These are phyloP conservation scores for Beauveria caledonica DNA, from an alignment of 2,329 filamentous ascomycete species.

Conservation along the genomic window DNA sequence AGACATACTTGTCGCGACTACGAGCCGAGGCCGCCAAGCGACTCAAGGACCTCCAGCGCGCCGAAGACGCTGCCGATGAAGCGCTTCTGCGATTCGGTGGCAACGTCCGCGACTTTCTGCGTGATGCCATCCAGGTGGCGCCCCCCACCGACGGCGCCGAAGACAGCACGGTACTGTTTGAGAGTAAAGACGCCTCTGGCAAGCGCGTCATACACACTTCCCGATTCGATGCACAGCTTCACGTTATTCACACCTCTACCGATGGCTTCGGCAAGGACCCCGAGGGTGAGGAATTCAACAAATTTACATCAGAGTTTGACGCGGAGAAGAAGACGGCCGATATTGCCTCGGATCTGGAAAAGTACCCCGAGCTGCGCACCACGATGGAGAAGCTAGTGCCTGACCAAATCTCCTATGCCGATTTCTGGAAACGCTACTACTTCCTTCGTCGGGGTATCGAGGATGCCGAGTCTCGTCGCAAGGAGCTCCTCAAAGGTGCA, in stretches of 20 bases:
- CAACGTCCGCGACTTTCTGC: conserved; percentile 81
- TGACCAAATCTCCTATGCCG: conserved; percentile 75
- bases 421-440: conserved; percentile 95
- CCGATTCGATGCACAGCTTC: conserved; percentile 88
- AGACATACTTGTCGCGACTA: conserved; percentile 68
- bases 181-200: conserved; percentile 82
- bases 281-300: conserved; percentile 61
- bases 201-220: conserved; percentile 94
- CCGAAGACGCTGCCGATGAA: conserved; percentile 94
- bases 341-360: conserved; percentile 74
- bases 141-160: conserved; percentile 53
- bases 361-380: conserved; percentile 72
- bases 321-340: conserved; percentile 76
- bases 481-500: conserved; percentile 84
- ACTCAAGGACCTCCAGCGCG: conserved; percentile 80
- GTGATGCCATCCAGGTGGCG: conserved; percentile 82
- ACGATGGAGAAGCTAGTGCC: conserved; percentile 98
- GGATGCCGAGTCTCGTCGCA: conserved; percentile 79
- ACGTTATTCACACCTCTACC: conserved; percentile 81
- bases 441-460: conserved; percentile 90
- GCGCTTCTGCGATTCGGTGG: conserved; percentile 85
- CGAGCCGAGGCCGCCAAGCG: conserved; percentile 70
- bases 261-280: conserved; percentile 82
- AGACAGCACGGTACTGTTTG: conserved; percentile 68
- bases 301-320: conserved; percentile 68